phyloP scores from a whole-genome alignment of 495 filamentous ascomycete species.

The Talaromyces liani region DNA sequence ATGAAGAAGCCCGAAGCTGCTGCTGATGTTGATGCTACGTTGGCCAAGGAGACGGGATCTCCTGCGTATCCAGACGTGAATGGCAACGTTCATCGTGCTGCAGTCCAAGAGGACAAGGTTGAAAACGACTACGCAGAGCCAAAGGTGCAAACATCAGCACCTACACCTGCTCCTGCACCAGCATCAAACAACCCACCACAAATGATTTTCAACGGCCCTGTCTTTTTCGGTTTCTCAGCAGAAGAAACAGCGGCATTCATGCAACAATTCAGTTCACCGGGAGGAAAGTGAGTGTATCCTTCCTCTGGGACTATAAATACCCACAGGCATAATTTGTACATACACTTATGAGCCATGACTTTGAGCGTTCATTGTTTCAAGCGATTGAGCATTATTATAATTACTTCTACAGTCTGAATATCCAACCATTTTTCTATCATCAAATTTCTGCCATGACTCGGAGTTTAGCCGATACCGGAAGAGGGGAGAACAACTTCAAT shows the following conservation, averaged over 20 bases:
- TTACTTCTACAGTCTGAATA: background rate
- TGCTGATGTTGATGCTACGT: background rate
- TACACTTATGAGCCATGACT: background rate
- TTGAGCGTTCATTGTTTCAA: background rate
- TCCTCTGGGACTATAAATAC: background rate
- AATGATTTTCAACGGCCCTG: conserved; percentile 77
- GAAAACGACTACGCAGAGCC: background rate
- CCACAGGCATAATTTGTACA: background rate
- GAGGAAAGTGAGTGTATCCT: background rate
- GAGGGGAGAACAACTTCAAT: background rate
- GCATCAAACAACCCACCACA: conserved; percentile 32
- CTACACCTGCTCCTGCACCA: background rate
- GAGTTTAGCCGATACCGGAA: background rate
- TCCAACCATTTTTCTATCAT: background rate
- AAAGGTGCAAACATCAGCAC: background rate
- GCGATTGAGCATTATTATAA: background rate
- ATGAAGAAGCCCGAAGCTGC: conserved; percentile 12
- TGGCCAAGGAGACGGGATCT: background rate
- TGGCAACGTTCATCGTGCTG: background rate
- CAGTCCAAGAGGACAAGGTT: conserved; percentile 1
- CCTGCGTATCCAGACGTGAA: background rate
- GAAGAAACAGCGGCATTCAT: conserved; percentile 69
- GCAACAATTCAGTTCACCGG: conserved; percentile 21
- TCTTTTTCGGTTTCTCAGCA: conserved; percentile 80
- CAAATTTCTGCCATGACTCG: background rate